Evolutionary conservation across 257 asterid species (phyloP).

Genomic region (Primulina tabacum): DNA sequence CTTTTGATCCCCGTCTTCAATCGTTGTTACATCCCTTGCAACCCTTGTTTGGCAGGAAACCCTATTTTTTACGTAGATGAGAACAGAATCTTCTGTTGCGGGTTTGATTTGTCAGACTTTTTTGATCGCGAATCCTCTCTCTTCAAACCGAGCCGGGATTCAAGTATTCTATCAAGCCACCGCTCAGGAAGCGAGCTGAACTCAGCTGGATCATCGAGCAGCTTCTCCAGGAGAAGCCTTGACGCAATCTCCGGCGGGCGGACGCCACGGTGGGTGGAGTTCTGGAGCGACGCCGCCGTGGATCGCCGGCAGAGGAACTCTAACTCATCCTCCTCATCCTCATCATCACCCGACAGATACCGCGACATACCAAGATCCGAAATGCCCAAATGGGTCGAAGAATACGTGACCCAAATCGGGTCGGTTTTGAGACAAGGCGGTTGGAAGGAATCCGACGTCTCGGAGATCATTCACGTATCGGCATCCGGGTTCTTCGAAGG

Average conservation of each 20-base stretch:
- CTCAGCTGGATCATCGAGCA: conserved; percentile 43
- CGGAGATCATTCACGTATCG: conserved; percentile 71
- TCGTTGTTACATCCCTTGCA: conserved; percentile 86
- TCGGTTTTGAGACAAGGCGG: conserved; percentile 77
- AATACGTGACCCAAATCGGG: conserved; percentile 73
- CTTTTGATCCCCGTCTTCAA: conserved; percentile 75
- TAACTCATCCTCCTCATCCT: conserved; percentile 62
- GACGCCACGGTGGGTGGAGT: conserved; percentile 95
- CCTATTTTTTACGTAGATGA: conserved; percentile 91
- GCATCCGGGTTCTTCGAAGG: conserved; percentile 84
- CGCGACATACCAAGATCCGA: conserved; percentile 61
- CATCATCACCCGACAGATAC: conserved; percentile 84
- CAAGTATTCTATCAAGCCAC: conserved; percentile 36
- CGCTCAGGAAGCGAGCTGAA: conserved; percentile 38
- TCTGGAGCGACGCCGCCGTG: conserved; percentile 96
- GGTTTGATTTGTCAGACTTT: conserved; percentile 76
- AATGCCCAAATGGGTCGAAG: conserved; percentile 82
- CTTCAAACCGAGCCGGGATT: conserved; percentile 33
- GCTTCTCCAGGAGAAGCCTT: conserved; percentile 54
- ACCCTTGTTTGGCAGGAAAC: conserved; percentile 81
- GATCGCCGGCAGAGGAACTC: conserved; percentile 74
- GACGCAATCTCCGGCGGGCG: conserved; percentile 47
- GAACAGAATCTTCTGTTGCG: conserved; percentile 74
- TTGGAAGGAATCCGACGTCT: conserved; percentile 89
- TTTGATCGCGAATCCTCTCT: conserved; percentile 73